Evolutionary conservation across 2,329 filamentous ascomycete species (phyloP), one percentile per base, ranked within the genome.

Genomic region (Teratosphaeria nubilosa): DNA sequence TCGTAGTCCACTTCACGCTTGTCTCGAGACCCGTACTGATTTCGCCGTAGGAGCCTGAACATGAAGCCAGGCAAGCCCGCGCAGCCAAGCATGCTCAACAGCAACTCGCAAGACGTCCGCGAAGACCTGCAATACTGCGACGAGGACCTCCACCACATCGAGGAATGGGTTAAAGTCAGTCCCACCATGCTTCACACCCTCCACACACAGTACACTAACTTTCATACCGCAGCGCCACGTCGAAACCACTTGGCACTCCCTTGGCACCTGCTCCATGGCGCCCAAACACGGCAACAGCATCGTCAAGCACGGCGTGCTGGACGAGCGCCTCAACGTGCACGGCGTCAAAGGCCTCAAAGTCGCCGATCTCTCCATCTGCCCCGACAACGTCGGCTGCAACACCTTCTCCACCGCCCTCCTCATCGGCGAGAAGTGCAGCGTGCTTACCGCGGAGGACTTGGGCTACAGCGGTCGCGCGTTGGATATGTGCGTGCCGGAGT

Each of bases 271-370:
- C 75, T 88, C 84, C 56, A 91, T 91, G 86, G 87, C 86, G 0
- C 88, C 88, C 4, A 80, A 75, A 60, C 82, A 90, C 67, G 88
- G 88, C 60, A 91, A 90, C 76, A 85, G 82, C 66, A 88, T 91
- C 67, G 87, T 91, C 71, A 88, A 87, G 76, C 86, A 90, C 67
- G 87, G 87, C 60, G 87, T 91, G 0, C 74, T 91, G 41, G 87
- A 91, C 68, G 86, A 89, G 73, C 82, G 87, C 60, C 80, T 91
- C 58, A 90, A 90, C 64, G 87, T 91, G 2, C 86, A 90, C 69
- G 87, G 86, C 55, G 86, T 90, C 63, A 81, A 88, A 77, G 84
- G 85, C 16, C 80, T 91, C 66, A 90, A 90, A 80, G 86, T 90
- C 25, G 86, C 86, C 13, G 87, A 91, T 72, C 73, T 90, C 51